Evolutionary conservation across 352 stramenopile genomes (phyloP).

Genomic region (Phytophthora multivora): DNA sequence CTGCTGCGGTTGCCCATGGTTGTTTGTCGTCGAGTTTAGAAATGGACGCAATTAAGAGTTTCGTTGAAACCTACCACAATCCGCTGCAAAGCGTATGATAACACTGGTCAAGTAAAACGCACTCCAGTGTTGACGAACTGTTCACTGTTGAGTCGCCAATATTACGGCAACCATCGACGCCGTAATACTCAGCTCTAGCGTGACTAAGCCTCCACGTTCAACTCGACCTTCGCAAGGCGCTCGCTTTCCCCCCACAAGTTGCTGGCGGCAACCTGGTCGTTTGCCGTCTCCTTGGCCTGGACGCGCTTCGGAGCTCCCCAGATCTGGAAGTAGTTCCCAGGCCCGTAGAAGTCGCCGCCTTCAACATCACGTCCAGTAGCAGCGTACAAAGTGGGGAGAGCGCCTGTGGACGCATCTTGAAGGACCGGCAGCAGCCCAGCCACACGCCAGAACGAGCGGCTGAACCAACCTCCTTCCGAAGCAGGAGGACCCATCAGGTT

Average conservation of each 20-base stretch:
- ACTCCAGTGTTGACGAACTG: no score
- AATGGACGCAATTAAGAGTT: no score
- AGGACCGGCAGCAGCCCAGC: not conserved
- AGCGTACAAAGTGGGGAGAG: conserved; percentile 50
- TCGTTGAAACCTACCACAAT: no score
- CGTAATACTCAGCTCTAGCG: no score
- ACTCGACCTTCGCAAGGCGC: conserved; percentile 17
- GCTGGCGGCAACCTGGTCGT: conserved; percentile 15
- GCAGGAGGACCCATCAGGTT: conserved; percentile 22
- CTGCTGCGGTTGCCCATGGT: conserved; percentile 23
- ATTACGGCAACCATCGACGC: no score
- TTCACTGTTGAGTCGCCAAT: no score
- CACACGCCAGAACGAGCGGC: conserved; percentile 8
- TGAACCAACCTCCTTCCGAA: conserved; percentile 22
- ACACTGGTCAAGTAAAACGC: no score
- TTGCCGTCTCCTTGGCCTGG: conserved; percentile 9
- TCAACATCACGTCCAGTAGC: conserved; percentile 30
- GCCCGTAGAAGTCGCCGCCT: conserved; percentile 43
- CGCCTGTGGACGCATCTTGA: conserved; percentile 30
- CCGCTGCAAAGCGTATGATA: no score
- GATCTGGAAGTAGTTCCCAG: conserved; percentile 36
- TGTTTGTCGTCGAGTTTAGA: no score
- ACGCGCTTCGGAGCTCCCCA: conserved; percentile 41
- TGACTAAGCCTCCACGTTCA: conserved; percentile 4
- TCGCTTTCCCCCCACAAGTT: conserved; percentile 38